Evolutionary conservation across 306 rosid genomes (phyloP).

Genomic region (Casuarina equisetifolia): DNA sequence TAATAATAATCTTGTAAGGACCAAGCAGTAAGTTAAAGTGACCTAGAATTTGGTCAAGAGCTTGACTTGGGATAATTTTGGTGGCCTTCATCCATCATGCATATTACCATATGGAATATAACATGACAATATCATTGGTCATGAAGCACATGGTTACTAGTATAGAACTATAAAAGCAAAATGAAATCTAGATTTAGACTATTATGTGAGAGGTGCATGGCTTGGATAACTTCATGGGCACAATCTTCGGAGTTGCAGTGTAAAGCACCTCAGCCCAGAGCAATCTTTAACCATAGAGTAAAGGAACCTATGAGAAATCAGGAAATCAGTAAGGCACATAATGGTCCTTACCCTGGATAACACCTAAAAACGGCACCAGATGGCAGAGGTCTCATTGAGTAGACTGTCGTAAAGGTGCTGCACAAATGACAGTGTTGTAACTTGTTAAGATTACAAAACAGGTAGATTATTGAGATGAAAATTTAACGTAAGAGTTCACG

Average conservation of each 20-base stretch:
- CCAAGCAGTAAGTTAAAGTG: no score
- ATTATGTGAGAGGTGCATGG: background rate
- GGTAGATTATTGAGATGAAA: conserved; percentile 8
- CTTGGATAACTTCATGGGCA: background rate
- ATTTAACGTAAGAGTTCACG: conserved; percentile 5
- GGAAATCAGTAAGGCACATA: background rate
- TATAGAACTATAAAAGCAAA: background rate
- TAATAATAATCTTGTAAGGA: background rate
- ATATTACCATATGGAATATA: background rate
- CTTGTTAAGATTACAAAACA: conserved; percentile 17
- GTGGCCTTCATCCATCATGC: background rate
- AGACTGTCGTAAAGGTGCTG: conserved; percentile 83
- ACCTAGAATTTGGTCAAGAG: background rate
- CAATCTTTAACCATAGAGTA: background rate
- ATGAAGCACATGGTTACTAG: background rate
- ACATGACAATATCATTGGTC: background rate
- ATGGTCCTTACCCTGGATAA: conserved; percentile 79
- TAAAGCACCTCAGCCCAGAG: background rate
- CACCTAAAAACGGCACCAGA: conserved; percentile 88
- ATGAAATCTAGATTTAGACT: background rate
- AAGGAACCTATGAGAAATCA: background rate
- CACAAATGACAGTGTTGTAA: conserved; percentile 23
- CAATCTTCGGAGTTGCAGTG: background rate
- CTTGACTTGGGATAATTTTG: background rate
- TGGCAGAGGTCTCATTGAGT: conserved; percentile 91